Percentiles rank a stretch among this genome's conserved stretches.
Conservation (phyloP, 345 rosid genomes). For the Hirschfeldia incana region DNA sequence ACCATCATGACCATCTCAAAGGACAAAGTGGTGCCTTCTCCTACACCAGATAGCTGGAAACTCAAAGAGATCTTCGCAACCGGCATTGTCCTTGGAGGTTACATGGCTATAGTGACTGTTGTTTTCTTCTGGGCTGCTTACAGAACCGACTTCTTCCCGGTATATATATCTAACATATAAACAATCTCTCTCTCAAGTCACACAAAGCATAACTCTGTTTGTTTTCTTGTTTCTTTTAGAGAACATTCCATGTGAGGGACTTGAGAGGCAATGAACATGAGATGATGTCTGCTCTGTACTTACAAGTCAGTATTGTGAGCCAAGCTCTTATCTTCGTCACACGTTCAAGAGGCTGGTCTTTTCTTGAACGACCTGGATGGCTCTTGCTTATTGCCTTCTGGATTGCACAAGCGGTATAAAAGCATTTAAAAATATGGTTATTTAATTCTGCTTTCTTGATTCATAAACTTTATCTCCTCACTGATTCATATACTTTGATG, state of each 20-base stretch:
- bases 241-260: constrained; percentile 58
- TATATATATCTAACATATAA: constrained; percentile 33
- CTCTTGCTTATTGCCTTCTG: constrained; percentile 57
- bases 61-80: constrained; percentile 91
- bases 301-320: constrained; percentile 97
- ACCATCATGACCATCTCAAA: constrained; percentile 95
- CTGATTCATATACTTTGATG: constrained; percentile 6
- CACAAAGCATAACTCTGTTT: constrained; percentile 1
- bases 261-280: constrained; percentile 45
- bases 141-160: constrained; percentile 67
- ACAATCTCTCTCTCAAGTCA: not conserved
- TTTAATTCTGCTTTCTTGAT: not conserved
- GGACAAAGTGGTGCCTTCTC: constrained; percentile 94
- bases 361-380: constrained; percentile 71
- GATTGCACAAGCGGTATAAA: constrained; percentile 66
- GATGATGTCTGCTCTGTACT: constrained; percentile 81
- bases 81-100: constrained; percentile 77
- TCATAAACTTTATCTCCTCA: not conserved
- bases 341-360: constrained; percentile 93
- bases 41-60: constrained; percentile 95
- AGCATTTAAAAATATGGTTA: not conserved
- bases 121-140: constrained; percentile 79
- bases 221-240: constrained; percentile 40
- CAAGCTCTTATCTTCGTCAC: constrained; percentile 94
- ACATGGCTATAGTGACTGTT: constrained; percentile 80